Evolutionary conservation across 2,329 filamentous ascomycete genomes (phyloP).

Genomic region (Aspergillus aculeatus): DNA sequence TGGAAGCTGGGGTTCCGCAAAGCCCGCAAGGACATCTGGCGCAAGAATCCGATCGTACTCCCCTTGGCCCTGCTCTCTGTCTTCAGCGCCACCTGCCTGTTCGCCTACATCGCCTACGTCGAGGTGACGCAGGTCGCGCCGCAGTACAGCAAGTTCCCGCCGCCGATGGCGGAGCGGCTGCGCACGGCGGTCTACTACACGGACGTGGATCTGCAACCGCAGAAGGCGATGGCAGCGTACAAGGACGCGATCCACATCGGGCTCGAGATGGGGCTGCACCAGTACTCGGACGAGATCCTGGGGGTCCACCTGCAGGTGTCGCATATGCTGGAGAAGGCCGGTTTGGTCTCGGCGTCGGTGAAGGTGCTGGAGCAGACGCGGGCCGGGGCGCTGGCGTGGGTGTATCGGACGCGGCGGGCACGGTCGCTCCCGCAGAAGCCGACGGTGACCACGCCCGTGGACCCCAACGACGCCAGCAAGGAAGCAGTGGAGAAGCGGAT

Average conservation of each 20-base stretch:
- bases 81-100: constrained; percentile 33
- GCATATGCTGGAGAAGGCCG: constrained; percentile 73
- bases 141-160: constrained; percentile 45
- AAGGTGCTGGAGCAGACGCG: constrained; percentile 76
- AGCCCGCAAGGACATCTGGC: constrained; percentile 41
- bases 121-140: constrained; percentile 44
- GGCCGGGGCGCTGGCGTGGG: constrained; percentile 59
- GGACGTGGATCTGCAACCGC: constrained; percentile 71
- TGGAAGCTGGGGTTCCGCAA: constrained; percentile 35
- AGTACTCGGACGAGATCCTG: constrained; percentile 85
- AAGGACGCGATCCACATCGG: constrained; percentile 74
- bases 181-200: constrained; percentile 85
- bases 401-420: constrained; percentile 27
- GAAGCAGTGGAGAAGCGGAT: too few species aligned
- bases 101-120: constrained; percentile 45
- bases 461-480: constrained; percentile 4
- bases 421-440: constrained; percentile 21
- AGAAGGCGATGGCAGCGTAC: constrained; percentile 79
- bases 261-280: constrained; percentile 73
- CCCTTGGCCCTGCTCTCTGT: constrained; percentile 42
- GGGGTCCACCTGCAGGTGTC: constrained; percentile 84
- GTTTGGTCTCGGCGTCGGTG: constrained; percentile 67
- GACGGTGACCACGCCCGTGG: constrained; percentile 27
- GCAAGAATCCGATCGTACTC: constrained; percentile 44
- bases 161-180: constrained; percentile 57